Base-by-base conservation (phyloP, 2,329 filamentous ascomycete species). In the Alternaria sp. region DNA sequence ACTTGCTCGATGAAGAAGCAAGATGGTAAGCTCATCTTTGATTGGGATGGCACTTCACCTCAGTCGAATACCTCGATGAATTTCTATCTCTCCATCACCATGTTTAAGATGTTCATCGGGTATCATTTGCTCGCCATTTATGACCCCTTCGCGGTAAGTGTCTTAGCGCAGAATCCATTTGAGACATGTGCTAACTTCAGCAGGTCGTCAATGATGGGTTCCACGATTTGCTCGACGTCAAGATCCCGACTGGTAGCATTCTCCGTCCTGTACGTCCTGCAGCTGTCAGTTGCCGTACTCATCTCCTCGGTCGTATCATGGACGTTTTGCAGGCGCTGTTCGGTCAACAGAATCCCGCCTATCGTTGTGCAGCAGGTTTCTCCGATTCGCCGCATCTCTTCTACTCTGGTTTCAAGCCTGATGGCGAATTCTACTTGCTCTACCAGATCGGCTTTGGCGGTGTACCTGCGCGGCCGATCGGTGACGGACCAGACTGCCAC, bases 101-200 rank as follows among this genome's bases (percentile, higher is more conserved):
- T 82, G 80, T 83, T 84, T 72, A 82, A 80, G 53, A 83, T 84
- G 78, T 83, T 83, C 59, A 79, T 83, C 41, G 81, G 80, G 0
- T 82, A 80, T 62, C 80, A 80, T 56, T 72, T 83, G 3, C 76
- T 83, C n/a, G 80, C 81, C 2, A 79, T 82, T 1, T 80, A 80
- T 34, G 81, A 81, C 28, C 81, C 81, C 0, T 78, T 81, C 21
- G 79, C 77, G 24, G 77, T 46, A n/a, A 46, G 29, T 23, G n/a
- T n/a, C 13, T n/a, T 8, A 28, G 23, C 41, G 24, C 13, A 6
- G n/a, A 26, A 11, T 4, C 7, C 13, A n/a, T 1, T 5, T 21
- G 11, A 46, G 21, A 23, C 28, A 7, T 46, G n/a, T 13, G 34
- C 17, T 46, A 34, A 46, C 4, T 46, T 17, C 7, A 11, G 7